Evolutionary conservation across 1,284 basidiomycete species (phyloP), one percentile per base, ranked within the genome.

Genomic region (Cystobasidium slooffiae): DNA sequence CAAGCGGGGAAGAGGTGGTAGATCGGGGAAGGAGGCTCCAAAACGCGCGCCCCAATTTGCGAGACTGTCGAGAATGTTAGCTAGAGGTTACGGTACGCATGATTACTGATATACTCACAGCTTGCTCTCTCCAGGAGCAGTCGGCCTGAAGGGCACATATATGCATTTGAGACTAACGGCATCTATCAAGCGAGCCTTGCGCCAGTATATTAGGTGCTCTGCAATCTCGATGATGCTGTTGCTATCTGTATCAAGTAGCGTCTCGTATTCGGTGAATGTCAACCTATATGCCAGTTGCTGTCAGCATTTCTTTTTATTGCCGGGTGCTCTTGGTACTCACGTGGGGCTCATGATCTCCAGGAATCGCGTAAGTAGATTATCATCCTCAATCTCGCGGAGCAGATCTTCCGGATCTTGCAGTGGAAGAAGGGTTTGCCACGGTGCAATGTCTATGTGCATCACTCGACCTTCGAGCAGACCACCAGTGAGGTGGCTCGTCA

Each of bases 401-500:
- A 75, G 61, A 18, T 75, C 68, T 39, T 75, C 73, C 61, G 72
- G 76, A 43, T 81, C 81, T 41, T 84, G 79, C 41, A 97, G 82
- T 24, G 94, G 85, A 6, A 97, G 83, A 20, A 97, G 82, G 41
- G 92, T 92, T 81, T 96, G 94, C 95, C 95, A 97, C 3, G 95
- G 94, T n/a, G 89, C 86, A 10, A 97, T 84, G 10, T 65, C 62
- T 10, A 73, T 46, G 37, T 66, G 62, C 41, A 59, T 56, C 87
- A 84, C 6, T 90, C 90, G 0, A 92, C 84, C 76, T 72, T 81
- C 20, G 78, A 79, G 58, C 51, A 76, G 59, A 24, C 65, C 75
- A 8, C 53, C 69, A 22, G 68, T 56, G 5, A 73, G 52, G n/a
- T 62, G 61, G n/a, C 52, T 73, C 2, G 70, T 73, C 62, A 73